Evolutionary conservation across 179 eudicot species (phyloP).

Genomic region (Sideroxylon spinosum): DNA sequence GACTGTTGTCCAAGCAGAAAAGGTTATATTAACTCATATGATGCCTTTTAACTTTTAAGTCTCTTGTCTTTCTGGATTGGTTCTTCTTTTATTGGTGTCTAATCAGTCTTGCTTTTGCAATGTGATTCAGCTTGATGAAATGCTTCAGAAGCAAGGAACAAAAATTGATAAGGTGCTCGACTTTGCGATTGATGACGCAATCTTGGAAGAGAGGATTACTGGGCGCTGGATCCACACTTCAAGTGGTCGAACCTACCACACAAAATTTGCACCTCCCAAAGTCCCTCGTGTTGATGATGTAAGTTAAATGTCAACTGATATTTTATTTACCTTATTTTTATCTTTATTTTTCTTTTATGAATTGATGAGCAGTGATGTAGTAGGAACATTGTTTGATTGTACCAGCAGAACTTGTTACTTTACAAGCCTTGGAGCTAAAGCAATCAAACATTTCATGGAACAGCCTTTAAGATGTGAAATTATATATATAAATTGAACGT

Average conservation of each 20-base stretch:
- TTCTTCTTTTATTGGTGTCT: background rate
- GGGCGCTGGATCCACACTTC: slow-evolving; percentile 81
- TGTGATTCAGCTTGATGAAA: slow-evolving; percentile 62
- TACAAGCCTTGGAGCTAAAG: background rate
- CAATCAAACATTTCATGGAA: background rate
- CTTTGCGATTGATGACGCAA: slow-evolving; percentile 72
- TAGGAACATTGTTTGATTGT: background rate
- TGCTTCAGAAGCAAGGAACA: slow-evolving; percentile 66
- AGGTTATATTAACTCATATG: slow-evolving; percentile 34
- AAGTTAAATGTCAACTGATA: slow-evolving; percentile 18
- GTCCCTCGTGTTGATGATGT: slow-evolving; percentile 73
- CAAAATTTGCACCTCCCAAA: slow-evolving; percentile 78
- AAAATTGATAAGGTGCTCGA: slow-evolving; percentile 76
- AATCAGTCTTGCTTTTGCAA: background rate
- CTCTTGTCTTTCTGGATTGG: background rate
- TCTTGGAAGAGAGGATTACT: slow-evolving; percentile 80
- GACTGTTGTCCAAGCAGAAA: slow-evolving; percentile 88
- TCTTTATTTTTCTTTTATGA: background rate
- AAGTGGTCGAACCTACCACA: slow-evolving; percentile 77
- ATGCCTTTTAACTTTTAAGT: background rate
- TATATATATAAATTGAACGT: background rate
- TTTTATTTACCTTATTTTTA: background rate
- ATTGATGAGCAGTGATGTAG: background rate
- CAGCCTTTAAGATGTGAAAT: background rate
- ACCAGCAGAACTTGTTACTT: background rate